Conservation (phyloP, 305 asterid species). For the Rubia balearica region DNA sequence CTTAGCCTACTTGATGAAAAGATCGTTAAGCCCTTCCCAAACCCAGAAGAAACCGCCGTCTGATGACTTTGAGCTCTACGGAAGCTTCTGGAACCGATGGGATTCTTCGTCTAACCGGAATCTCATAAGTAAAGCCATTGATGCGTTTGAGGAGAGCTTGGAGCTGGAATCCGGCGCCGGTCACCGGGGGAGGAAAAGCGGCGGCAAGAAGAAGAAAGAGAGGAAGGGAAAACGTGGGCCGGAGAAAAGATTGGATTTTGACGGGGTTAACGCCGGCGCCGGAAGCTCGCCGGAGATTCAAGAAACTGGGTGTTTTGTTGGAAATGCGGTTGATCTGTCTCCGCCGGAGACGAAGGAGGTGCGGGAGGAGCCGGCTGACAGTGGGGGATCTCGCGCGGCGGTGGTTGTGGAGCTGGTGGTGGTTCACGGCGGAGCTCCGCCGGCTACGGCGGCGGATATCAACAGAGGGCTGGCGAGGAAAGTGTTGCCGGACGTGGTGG, state of each 20-base stretch:
- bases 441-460: slow-evolving; percentile 11
- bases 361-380: slow-evolving; percentile 3
- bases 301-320: slow-evolving; percentile 12
- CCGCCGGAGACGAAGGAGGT: slow-evolving; percentile 1
- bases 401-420: neutral
- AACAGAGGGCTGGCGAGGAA: slow-evolving; percentile 66
- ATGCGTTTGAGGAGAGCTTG: slow-evolving; percentile 35
- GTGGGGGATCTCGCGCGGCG: neutral
- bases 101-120: slow-evolving; percentile 34
- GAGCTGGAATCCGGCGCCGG: slow-evolving; percentile 7
- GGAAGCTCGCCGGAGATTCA: slow-evolving; percentile 20
- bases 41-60: slow-evolving; percentile 19
- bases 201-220: slow-evolving; percentile 21
- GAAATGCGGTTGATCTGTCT: neutral
- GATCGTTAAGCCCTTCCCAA: slow-evolving; percentile 29
- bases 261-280: neutral
- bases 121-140: slow-evolving; percentile 32
- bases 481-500: slow-evolving; percentile 67
- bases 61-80: slow-evolving; percentile 30
- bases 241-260: slow-evolving; percentile 11
- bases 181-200: slow-evolving; percentile 12
- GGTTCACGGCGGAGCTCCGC: slow-evolving; percentile 1
- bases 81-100: slow-evolving; percentile 38
- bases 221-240: slow-evolving; percentile 15
- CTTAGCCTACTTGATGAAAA: slow-evolving; percentile 52